These are phyloP conservation scores for Claviceps fusiformis DNA, from an alignment of 2,329 filamentous ascomycete genomes.

Conservation along the genomic window DNA sequence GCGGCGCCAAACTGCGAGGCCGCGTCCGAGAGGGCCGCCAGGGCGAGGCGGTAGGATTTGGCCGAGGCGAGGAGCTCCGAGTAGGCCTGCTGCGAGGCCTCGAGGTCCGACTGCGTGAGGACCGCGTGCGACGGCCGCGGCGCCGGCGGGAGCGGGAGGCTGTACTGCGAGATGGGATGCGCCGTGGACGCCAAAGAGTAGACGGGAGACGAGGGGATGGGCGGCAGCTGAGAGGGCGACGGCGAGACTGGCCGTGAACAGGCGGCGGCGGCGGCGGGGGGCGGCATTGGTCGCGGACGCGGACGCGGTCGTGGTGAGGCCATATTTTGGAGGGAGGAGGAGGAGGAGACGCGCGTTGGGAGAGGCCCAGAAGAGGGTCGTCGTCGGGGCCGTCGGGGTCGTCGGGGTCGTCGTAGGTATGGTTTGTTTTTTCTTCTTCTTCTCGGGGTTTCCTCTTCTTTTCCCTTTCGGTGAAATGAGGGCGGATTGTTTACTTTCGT, in stretches of 20 bases:
- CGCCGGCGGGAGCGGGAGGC: conserved; percentile 46
- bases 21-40: conserved; percentile 45
- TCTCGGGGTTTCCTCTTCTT: background rate
- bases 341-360: too few species aligned
- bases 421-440: background rate
- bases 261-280: conserved; percentile 7
- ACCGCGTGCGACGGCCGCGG: conserved; percentile 44
- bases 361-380: background rate
- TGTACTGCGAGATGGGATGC: conserved; percentile 44
- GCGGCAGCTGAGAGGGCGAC: conserved; percentile 41
- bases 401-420: too few species aligned
- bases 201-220: conserved; percentile 48
- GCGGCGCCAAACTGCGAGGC: conserved; percentile 51
- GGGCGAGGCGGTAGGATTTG: conserved; percentile 49
- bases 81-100: conserved; percentile 48
- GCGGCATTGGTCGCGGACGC: background rate
- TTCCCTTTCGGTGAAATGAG: background rate
- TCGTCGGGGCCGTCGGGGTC: background rate
- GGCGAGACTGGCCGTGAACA: conserved; percentile 31
- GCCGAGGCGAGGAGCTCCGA: conserved; percentile 46
- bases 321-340: background rate
- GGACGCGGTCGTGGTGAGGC: background rate
- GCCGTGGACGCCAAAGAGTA: conserved; percentile 51
- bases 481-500: background rate
- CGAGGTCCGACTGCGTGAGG: conserved; percentile 50